These are phyloP conservation scores for Gilbertella persicaria DNA, from an alignment of 371 early-diverging fungal genomes.

Conservation along the genomic window DNA sequence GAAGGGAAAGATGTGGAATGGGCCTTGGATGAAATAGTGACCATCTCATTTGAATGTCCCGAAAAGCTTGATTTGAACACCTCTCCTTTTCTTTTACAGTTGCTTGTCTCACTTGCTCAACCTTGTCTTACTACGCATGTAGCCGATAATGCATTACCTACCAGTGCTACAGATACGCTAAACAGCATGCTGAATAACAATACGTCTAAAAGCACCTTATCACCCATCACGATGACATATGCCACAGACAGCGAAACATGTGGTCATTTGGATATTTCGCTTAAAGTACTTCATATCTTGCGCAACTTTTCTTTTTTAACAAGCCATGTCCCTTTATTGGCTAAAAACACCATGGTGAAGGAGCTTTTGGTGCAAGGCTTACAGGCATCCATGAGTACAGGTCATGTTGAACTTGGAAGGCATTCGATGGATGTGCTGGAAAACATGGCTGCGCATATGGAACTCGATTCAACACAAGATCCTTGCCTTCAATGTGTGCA, in stretches of 20 bases:
- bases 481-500: constrained; percentile 38
- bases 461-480: constrained; percentile 36
- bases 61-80: constrained; percentile 58
- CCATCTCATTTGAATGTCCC: constrained; percentile 56
- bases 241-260: background rate
- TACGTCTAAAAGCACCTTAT: background rate
- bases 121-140: constrained; percentile 16
- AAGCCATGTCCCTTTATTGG: constrained; percentile 53
- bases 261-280: constrained; percentile 51
- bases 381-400: constrained; percentile 54
- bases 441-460: constrained; percentile 55
- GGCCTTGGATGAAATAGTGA: constrained; percentile 75
- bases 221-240: background rate
- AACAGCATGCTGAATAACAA: constrained; percentile 10
- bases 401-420: constrained; percentile 55
- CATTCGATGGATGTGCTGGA: constrained; percentile 74
- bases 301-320: constrained; percentile 74
- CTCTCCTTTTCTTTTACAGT: constrained; percentile 67
- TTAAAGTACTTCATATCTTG: constrained; percentile 74
- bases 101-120: constrained; percentile 32
- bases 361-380: constrained; percentile 56
- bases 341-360: constrained; percentile 43
- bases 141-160: constrained; percentile 18
- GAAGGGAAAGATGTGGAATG: constrained; percentile 81
- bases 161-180: constrained; percentile 10